phyloP scores from a whole-genome alignment of 2,329 filamentous ascomycete species.

The Phialophora tarda region DNA sequence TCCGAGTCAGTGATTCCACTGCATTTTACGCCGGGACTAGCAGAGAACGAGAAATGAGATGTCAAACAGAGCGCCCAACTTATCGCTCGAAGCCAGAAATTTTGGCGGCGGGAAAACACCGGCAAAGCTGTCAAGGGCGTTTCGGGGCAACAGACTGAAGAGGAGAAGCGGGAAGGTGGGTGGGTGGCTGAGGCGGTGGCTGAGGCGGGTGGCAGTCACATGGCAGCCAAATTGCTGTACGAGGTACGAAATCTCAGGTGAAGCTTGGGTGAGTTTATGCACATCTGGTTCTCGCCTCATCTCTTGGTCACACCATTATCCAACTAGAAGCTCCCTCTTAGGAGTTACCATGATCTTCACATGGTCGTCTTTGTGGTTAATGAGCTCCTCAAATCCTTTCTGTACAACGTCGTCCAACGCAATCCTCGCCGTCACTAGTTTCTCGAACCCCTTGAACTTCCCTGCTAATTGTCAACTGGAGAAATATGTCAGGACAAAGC shows the following conservation, averaged over 20 bases:
- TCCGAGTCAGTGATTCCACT: neutral
- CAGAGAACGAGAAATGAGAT: neutral
- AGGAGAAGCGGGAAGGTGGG: neutral
- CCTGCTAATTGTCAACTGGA: slow-evolving; percentile 34
- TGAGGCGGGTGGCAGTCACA: neutral
- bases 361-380: slow-evolving; percentile 44
- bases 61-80: neutral
- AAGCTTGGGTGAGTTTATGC: neutral
- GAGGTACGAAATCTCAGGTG: neutral
- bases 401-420: slow-evolving; percentile 43
- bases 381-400: slow-evolving; percentile 44
- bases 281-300: neutral
- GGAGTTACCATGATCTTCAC: slow-evolving; percentile 46
- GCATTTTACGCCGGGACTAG: neutral
- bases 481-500: neutral
- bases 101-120: slow-evolving; percentile 10
- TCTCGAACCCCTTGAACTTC: slow-evolving; percentile 43
- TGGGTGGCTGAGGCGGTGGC: too few species aligned
- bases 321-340: slow-evolving; percentile 21
- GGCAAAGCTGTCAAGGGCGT: neutral
- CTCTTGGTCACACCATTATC: neutral
- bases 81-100: slow-evolving; percentile 1
- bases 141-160: neutral
- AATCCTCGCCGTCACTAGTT: slow-evolving; percentile 45
- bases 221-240: neutral